Percentiles rank a stretch among this genome's conserved stretches.
These are phyloP conservation scores for Fraxinus albicans DNA, from an alignment of 305 asterid genomes.

Conservation along the genomic window DNA sequence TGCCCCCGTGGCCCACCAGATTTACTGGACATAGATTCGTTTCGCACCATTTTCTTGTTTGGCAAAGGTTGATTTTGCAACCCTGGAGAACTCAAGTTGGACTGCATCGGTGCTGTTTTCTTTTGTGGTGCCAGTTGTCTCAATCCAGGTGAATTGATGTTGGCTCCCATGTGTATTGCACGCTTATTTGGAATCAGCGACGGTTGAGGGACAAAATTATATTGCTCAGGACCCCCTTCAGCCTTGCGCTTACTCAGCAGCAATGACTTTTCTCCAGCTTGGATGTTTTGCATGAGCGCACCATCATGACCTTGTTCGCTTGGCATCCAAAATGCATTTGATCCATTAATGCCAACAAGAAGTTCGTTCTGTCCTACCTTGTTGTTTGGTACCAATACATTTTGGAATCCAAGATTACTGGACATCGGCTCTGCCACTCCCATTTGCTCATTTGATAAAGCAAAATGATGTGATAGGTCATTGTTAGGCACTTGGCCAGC, in stretches of 20 bases:
- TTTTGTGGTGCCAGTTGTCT: slow-evolving; percentile 38
- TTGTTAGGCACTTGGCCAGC: slow-evolving; percentile 21
- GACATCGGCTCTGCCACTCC: slow-evolving; percentile 17
- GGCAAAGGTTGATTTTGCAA: slow-evolving; percentile 28
- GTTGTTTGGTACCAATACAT: slow-evolving; percentile 24
- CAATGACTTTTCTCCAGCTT: slow-evolving; percentile 41
- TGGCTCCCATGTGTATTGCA: slow-evolving; percentile 38
- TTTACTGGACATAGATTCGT: slow-evolving; percentile 58
- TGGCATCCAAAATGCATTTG: slow-evolving; percentile 36
- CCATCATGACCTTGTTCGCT: slow-evolving; percentile 30
- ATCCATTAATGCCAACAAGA: slow-evolving; percentile 28
- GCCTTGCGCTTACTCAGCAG: slow-evolving; percentile 77
- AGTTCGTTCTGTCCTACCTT: slow-evolving; percentile 30
- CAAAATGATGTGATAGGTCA: slow-evolving; percentile 26
- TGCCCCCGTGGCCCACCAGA: slow-evolving; percentile 63
- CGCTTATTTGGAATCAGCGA: slow-evolving; percentile 51
- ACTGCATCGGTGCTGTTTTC: slow-evolving; percentile 40
- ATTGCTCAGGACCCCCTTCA: slow-evolving; percentile 44
- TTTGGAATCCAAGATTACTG: slow-evolving; percentile 21
- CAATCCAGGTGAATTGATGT: slow-evolving; percentile 31
- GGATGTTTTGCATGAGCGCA: slow-evolving; percentile 26
- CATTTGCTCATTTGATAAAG: slow-evolving; percentile 31
- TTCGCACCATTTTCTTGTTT: slow-evolving; percentile 56
- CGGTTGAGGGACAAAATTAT: slow-evolving; percentile 40
- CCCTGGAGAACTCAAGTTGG: slow-evolving; percentile 41